Evolutionary conservation across 495 filamentous ascomycete species (phyloP), one percentile per base, ranked within the genome.

Genomic region (Penicillium diatomitis): DNA sequence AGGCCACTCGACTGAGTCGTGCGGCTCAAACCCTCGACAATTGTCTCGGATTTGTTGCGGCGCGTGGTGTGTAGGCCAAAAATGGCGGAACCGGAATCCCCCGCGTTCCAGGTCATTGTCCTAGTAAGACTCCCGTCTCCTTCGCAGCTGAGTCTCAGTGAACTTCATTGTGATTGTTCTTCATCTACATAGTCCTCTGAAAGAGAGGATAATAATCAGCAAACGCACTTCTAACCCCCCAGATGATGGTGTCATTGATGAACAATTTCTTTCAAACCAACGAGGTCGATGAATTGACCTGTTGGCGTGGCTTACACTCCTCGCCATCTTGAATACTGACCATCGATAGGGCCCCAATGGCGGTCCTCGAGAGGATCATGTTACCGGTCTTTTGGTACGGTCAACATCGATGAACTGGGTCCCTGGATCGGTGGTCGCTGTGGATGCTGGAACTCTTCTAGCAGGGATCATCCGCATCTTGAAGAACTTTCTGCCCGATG

Each of bases 401-500:
- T 90, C 90, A 2, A 76, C 82, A 6, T 72, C 82, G n/a, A 79
- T 82, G 32, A 73, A 76, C 37, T 98, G 92, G 92, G 60, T 76
- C 27, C 84, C 79, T 56, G 82, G 84, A 32, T 95, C 90, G 0
- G 58, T 95, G 8, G 68, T 96, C 5, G 91, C 89, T 31, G 86
- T 98, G 38, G 92, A 98, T 71, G 92, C 88, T 27, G 92, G 92
- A 42, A 86, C 87, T 38, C 88, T 96, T 64, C 77, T 98, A 34
- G 77, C 86, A 11, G 84, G 89, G 31, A 92, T 98, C 40, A 78
- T 80, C 41, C 76, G 77, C 30, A 84, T 92, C 30, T 68, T 97
- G 10, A 79, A 76, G 56, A 62, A 59, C 47, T 79, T 72, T 62
- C 76, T 60, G 54, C 61, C 48, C 43, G 64, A 30, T 68, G 72